A percentile compares a stretch with the other conserved stretches of the same genome.
Conservation (phyloP, 208 protist genomes). For the Sergeia podlipaevii region DNA sequence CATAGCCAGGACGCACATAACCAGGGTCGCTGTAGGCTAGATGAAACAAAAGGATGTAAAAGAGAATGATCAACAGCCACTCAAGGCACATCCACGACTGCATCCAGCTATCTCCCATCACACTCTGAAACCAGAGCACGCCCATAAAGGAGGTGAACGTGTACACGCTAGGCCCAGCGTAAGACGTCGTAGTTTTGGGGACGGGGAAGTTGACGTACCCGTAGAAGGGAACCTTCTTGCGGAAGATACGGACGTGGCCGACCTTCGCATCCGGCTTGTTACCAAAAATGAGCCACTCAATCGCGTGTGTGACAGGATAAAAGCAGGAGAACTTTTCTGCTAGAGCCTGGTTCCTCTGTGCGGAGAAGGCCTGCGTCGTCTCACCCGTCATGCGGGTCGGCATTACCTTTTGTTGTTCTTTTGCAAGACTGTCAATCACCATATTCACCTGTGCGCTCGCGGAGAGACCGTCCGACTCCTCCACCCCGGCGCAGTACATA, state of each 20-base stretch:
- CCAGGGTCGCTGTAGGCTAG: constrained; percentile 78
- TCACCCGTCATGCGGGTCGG: constrained; percentile 57
- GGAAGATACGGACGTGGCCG: constrained; percentile 77
- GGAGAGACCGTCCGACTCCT: constrained; percentile 39
- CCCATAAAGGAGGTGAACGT: constrained; percentile 20
- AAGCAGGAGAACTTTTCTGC: constrained; percentile 69
- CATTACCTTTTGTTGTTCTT: constrained; percentile 55
- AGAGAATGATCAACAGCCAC: constrained; percentile 33
- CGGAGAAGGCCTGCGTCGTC: constrained; percentile 58
- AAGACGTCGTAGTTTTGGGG: constrained; percentile 66
- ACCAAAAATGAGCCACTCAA: constrained; percentile 81
- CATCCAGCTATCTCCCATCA: constrained; percentile 43
- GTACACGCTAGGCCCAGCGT: constrained; percentile 37
- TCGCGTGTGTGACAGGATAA: constrained; percentile 48
- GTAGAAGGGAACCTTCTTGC: constrained; percentile 55
- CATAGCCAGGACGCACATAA: constrained; percentile 72
- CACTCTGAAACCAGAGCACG: constrained; percentile 24
- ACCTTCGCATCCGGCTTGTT: constrained; percentile 50
- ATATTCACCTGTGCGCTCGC: constrained; percentile 55
- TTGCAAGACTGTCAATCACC: constrained; percentile 28
- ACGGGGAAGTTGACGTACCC: constrained; percentile 62
- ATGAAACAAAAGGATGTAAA: constrained; percentile 34
- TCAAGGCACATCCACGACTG: constrained; percentile 15
- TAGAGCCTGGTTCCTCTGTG: constrained; percentile 52
- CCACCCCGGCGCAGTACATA: constrained; percentile 56